Conservation (phyloP, 257 asterid genomes). For the Anisodus acutangulus region DNA sequence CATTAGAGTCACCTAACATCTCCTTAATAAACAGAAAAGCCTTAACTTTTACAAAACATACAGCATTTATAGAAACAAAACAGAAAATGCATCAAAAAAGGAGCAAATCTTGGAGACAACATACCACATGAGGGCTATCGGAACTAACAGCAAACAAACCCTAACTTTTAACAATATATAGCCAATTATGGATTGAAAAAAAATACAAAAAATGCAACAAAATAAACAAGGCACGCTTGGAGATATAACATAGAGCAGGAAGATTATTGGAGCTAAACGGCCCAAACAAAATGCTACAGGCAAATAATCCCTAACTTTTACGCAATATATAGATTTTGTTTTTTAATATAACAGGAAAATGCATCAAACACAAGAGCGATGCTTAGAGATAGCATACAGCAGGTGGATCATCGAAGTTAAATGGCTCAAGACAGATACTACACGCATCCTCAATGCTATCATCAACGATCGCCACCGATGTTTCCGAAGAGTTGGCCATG, state of each 20-base stretch:
- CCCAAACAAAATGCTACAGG: slow-evolving; percentile 51
- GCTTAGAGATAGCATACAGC: too few species aligned
- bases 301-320: slow-evolving; percentile 17
- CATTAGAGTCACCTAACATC: neutral
- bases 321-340: neutral
- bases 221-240: neutral
- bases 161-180: neutral
- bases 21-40: slow-evolving; percentile 37
- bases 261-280: slow-evolving; percentile 50
- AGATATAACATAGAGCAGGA: slow-evolving; percentile 39
- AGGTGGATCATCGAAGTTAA: too few species aligned
- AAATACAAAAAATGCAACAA: neutral
- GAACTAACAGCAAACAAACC: too few species aligned
- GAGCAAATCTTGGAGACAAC: too few species aligned
- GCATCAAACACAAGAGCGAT: neutral
- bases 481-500: slow-evolving; percentile 37
- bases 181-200: neutral
- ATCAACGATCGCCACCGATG: slow-evolving; percentile 32
- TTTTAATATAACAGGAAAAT: neutral
- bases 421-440: slow-evolving; percentile 56
- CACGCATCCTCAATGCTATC: slow-evolving; percentile 61
- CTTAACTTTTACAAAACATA: neutral
- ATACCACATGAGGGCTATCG: too few species aligned
- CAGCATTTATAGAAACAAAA: neutral
- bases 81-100: neutral